Conservation (phyloP, 2,329 filamentous ascomycete species). For the Eutypella sp. region DNA sequence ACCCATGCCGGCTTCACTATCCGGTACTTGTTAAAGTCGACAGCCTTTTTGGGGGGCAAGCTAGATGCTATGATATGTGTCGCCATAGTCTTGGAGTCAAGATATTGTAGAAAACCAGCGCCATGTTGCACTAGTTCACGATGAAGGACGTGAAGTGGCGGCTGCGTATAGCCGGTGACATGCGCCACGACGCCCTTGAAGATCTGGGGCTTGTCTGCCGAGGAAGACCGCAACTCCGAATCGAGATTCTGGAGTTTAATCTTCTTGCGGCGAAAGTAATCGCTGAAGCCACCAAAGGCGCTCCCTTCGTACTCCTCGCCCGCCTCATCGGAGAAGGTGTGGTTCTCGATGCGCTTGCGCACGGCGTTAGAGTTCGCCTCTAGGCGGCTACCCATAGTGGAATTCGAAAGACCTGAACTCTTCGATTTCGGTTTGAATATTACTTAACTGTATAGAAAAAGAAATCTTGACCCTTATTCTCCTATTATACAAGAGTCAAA, state of each 20-base stretch:
- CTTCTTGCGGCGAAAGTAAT: constrained; percentile 95
- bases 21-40: constrained; percentile 82
- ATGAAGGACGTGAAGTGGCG: constrained; percentile 83
- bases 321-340: constrained; percentile 73
- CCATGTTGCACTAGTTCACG: constrained; percentile 84
- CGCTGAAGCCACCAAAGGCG: constrained; percentile 79
- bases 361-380: constrained; percentile 60
- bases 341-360: constrained; percentile 56
- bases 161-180: constrained; percentile 94
- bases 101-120: constrained; percentile 90
- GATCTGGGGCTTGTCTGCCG: constrained; percentile 69
- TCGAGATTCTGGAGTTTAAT: constrained; percentile 96
- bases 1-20: constrained; percentile 96
- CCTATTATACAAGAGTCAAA: constrained; percentile 9
- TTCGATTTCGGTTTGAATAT: neutral
- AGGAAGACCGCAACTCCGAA: constrained; percentile 67
- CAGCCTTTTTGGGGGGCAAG: constrained; percentile 85
- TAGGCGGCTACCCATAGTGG: constrained; percentile 53
- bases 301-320: constrained; percentile 90
- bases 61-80: constrained; percentile 94
- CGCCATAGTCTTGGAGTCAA: constrained; percentile 89
- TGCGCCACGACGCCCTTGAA: constrained; percentile 90
- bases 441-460: constrained; percentile 5
- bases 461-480: constrained; percentile 11
- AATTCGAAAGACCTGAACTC: neutral